Percentiles rank a stretch among this genome's conserved stretches.
phyloP scores from a whole-genome alignment of 2,329 filamentous ascomycete genomes.

The Aureobasidium subglaciale region DNA sequence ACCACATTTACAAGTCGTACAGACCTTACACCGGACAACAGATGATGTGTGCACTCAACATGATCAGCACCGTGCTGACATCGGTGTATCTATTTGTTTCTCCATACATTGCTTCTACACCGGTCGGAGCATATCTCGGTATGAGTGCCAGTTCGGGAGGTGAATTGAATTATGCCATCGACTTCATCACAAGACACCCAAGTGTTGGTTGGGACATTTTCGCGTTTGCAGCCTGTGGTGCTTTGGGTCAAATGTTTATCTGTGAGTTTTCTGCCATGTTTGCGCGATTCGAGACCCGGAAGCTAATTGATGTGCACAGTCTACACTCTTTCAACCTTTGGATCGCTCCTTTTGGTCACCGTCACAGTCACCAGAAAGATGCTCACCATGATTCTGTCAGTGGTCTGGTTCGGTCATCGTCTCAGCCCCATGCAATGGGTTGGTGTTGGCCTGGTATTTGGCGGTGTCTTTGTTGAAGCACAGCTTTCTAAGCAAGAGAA shows the following conservation, averaged over 20 bases:
- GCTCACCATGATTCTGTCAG: slow-evolving; percentile 96
- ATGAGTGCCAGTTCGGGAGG: slow-evolving; percentile 44
- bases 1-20: slow-evolving; percentile 78
- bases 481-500: slow-evolving; percentile 77
- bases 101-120: slow-evolving; percentile 66
- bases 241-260: slow-evolving; percentile 93
- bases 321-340: slow-evolving; percentile 89
- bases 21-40: slow-evolving; percentile 81
- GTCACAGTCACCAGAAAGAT: slow-evolving; percentile 98
- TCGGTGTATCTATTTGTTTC: slow-evolving; percentile 66
- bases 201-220: slow-evolving; percentile 80
- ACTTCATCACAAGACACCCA: slow-evolving; percentile 74
- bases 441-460: slow-evolving; percentile 87
- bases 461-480: slow-evolving; percentile 87
- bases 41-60: slow-evolving; percentile 99
- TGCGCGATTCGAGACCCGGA: background rate
- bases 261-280: slow-evolving; percentile 36
- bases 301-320: slow-evolving; percentile 34
- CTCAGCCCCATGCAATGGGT: slow-evolving; percentile 87
- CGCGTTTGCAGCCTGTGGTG: slow-evolving; percentile 82
- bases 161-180: slow-evolving; percentile 71
- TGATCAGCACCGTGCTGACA: slow-evolving; percentile 76
- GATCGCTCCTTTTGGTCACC: slow-evolving; percentile 83
- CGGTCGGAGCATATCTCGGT: slow-evolving; percentile 36
- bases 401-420: slow-evolving; percentile 87